Evolutionary conservation across 768 basidiomycete species (phyloP), one percentile per base, ranked within the genome.

Genomic region (Brasilioporus rufonigricans): DNA sequence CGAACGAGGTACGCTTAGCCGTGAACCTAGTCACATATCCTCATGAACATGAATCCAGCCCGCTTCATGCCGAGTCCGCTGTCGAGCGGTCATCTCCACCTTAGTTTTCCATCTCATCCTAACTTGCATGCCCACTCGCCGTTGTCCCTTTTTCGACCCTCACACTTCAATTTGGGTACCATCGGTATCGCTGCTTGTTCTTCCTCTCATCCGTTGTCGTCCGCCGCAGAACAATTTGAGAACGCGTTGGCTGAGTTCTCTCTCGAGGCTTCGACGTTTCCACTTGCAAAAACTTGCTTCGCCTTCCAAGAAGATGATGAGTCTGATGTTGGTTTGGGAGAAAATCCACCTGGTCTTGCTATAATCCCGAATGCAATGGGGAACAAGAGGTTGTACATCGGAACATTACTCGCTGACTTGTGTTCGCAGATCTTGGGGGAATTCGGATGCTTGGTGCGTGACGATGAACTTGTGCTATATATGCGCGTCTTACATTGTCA

Each of bases 341-440:
- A 83, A 48, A 77, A 73, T 48, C 73, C 83, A 14, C 76, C 82
- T 26, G 87, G 87, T 18, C 68, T 94, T 35, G 82, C 90, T 19
- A 77, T 91, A 26, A 89, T 97, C 46, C 94, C 93, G 4, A 83
- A 80, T 58, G 81, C 85, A 61, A 91, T 93, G 83, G 89, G 89
- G 7, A 93, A 95, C 63, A 91, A 93, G 69, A 88, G 84, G 61
- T 71, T 92, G 29, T 94, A 95, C 67, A 79, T 98, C 50, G 91
- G 91, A 29, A 93, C 93, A 18, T 73, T 98, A 39, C 72, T 99
- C 52, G 93, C 92, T 18, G 93, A 93, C 65, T 72, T 97, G 19
- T 94, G 92, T 61, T 93, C 93, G 32, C 85, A 88, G 57, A 82
- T 98, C 46, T 76, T 99, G 23, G 83, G 83, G 21, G 92, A 93